These are phyloP conservation scores for Candida jianshihensis DNA, from an alignment of 805 yeast genomes.

Conservation along the genomic window DNA sequence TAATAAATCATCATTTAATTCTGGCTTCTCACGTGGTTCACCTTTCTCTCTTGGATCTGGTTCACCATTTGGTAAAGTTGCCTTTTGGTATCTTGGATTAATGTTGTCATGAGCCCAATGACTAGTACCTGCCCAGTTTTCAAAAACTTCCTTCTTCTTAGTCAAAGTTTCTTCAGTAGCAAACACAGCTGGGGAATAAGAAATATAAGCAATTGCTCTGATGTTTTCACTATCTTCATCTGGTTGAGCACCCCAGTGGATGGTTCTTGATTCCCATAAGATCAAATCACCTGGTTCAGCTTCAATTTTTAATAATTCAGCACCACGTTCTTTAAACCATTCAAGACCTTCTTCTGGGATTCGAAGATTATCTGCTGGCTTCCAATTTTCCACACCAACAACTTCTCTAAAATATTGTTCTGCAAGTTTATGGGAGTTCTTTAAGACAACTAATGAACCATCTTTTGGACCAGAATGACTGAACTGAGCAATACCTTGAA, in stretches of 20 bases:
- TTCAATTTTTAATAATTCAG: slow-evolving; percentile 22
- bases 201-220: slow-evolving; percentile 24
- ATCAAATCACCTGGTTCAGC: slow-evolving; percentile 30
- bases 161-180: slow-evolving; percentile 22
- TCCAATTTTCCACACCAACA: slow-evolving; percentile 17
- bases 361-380: slow-evolving; percentile 12
- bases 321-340: slow-evolving; percentile 24
- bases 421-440: slow-evolving; percentile 17
- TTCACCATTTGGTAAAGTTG: slow-evolving; percentile 16
- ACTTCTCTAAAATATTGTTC: slow-evolving; percentile 22
- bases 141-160: slow-evolving; percentile 18
- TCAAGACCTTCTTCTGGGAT: slow-evolving; percentile 18
- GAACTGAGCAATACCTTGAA: slow-evolving; percentile 28
- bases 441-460: slow-evolving; percentile 27
- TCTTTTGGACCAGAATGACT: slow-evolving; percentile 23
- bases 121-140: slow-evolving; percentile 22
- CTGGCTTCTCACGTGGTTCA: slow-evolving; percentile 22
- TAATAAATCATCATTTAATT: slow-evolving; percentile 19
- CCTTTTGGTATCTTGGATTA: slow-evolving; percentile 8
- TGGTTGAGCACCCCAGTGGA: slow-evolving; percentile 27
- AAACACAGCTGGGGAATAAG: slow-evolving; percentile 27
- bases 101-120: slow-evolving; percentile 29
- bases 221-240: slow-evolving; percentile 18
- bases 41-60: slow-evolving; percentile 19
- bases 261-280: slow-evolving; percentile 28